Evolutionary conservation across 1,139 yeast species (phyloP), one percentile per base, ranked within the genome.

Genomic region (Geotrichum reessii): DNA sequence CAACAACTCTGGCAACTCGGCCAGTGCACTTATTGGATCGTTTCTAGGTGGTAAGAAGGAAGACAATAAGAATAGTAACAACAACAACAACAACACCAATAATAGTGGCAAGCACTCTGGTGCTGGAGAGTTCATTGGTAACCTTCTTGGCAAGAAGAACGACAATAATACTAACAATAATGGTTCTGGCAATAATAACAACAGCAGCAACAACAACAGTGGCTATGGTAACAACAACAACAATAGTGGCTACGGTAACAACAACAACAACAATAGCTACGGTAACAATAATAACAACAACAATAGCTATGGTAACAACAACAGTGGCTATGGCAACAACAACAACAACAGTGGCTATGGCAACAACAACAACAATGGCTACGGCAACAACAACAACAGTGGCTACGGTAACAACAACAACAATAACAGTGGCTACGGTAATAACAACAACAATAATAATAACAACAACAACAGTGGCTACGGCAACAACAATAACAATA

Each of bases 81-180:
- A 44, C 55, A 40, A 44, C 27, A 21, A 9, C 25, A 37, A 8
- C 21, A 19, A n/a, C 17, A 22, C 17, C 19, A 46, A 14, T 19
- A 37, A 37, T 19, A 37, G n/a, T 37, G 42, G 42, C 6, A 37
- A 37, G 17, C 42, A 37, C 17, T 37, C 47, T 37, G 47, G 53
- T 7, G 25, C 40, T 24, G 22, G 53, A 12, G 53, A 28, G 19
- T 11, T 50, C 28, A 28, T 50, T 50, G 53, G 31, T 9, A 37
- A 27, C 3, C 22, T 50, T 6, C 11, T 50, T 40, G 56, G 56
- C 22, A 53, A 53, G 52, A 53, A 53, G 52, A 47, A 53, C 31
- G 56, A 53, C 17, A 22, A 37, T 14, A 31, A 40, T 21, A 25
- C 22, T 3, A 8, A 17, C 24, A 37, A 50, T 47, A 50, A 37